phyloP scores from a whole-genome alignment of 768 basidiomycete species.

The Chalciporus chontae region DNA sequence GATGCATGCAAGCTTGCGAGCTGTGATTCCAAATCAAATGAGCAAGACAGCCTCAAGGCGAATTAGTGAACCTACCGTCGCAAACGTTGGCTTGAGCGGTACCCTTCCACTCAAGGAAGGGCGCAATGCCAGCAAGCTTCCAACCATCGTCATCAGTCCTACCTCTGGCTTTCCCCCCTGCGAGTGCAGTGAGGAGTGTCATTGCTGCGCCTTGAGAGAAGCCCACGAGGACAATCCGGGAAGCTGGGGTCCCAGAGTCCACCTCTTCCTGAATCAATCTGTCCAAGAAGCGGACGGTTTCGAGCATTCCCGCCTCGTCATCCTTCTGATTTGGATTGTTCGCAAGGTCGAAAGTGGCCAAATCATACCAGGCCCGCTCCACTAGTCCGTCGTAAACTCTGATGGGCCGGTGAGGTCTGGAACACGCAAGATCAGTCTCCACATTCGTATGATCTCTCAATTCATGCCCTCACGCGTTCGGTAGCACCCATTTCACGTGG shows the following conservation, averaged over 20 bases:
- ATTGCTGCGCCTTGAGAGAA: conserved; percentile 82
- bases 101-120: conserved; percentile 76
- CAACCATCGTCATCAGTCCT: conserved; percentile 30
- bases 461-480: not conserved
- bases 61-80: conserved; percentile 37
- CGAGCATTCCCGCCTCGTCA: conserved; percentile 54
- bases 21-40: not conserved
- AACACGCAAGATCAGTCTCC: not conserved
- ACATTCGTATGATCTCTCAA: not conserved
- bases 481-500: conserved; percentile 80
- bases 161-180: not conserved
- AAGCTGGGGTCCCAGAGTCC: conserved; percentile 61
- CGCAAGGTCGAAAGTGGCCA: conserved; percentile 55
- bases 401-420: conserved; percentile 41
- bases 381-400: conserved; percentile 65
- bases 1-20: conserved; percentile 24
- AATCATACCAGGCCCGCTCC: conserved; percentile 81
- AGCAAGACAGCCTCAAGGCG: not conserved
- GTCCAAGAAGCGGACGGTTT: conserved; percentile 56
- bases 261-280: conserved; percentile 69
- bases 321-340: conserved; percentile 35
- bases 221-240: conserved; percentile 74
- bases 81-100: conserved; percentile 48
- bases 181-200: conserved; percentile 62
- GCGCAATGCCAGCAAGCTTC: conserved; percentile 63